phyloP scores from a whole-genome alignment of 179 eudicot species.

The Silene vulgaris region DNA sequence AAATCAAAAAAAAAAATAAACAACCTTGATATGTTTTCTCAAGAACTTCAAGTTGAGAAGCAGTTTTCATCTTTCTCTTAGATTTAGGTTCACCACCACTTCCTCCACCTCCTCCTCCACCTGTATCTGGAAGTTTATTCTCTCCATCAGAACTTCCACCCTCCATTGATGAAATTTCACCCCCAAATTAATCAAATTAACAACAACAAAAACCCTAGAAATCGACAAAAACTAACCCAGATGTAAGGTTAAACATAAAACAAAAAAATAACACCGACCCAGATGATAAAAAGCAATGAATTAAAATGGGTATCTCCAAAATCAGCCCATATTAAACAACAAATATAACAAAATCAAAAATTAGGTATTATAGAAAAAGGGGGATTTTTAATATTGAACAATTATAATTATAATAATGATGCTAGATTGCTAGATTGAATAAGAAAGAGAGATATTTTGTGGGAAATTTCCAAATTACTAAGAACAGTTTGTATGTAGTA shows the following conservation, averaged over 20 bases:
- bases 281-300: conserved; percentile 21
- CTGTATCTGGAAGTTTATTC: conserved; percentile 40
- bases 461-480: conserved; percentile 15
- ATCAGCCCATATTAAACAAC: conserved; percentile 14
- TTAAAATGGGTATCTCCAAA: conserved; percentile 20
- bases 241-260: conserved; percentile 24
- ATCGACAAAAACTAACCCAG: conserved; percentile 20
- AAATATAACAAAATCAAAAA: conserved; percentile 8
- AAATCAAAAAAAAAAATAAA: not conserved
- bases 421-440: not conserved
- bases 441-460: not conserved
- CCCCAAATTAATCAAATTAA: conserved; percentile 23
- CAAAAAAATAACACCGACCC: conserved; percentile 24
- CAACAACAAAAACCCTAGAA: conserved; percentile 21
- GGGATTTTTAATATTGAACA: not conserved
- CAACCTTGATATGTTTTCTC: conserved; percentile 79
- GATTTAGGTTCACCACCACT: conserved; percentile 40
- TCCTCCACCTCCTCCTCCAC: conserved; percentile 28
- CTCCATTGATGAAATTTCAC: conserved; percentile 23
- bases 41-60: conserved; percentile 75
- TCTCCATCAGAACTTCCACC: conserved; percentile 48
- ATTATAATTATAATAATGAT: not conserved
- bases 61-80: conserved; percentile 90
- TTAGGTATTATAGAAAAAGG: conserved; percentile 27
- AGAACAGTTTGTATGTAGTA: not conserved